Base-by-base conservation (phyloP, 2,329 filamentous ascomycete species). In the Fusarium sambucinum region DNA sequence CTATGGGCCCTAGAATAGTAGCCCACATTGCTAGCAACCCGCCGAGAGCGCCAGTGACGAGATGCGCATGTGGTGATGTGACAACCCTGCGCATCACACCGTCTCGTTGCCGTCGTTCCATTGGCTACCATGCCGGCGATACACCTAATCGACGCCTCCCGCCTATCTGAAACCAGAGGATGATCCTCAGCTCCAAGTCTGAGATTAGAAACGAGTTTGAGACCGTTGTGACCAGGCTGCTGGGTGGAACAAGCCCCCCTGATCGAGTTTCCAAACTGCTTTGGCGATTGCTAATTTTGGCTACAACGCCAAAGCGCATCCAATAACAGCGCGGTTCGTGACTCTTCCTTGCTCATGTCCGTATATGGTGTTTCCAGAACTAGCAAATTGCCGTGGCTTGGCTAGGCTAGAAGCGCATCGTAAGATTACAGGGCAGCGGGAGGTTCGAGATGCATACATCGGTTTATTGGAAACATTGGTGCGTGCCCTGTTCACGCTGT, bases 21-120 rank as follows among this genome's bases (percentile, higher is more conserved):
- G 33, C 54, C 68, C 65, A 59, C 66, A 55, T 63, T 40, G 47
- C 50, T 41, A 55, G 32, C 67, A 71, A 62, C 62, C 67, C 50
- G 61, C 66, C 51, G 55, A 68, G 59, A 66, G 59, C 70, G 70
- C 72, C 64, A 74, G 72, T 74, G 70, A 74, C 63, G 50, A 72
- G 67, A 71, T 71, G 60, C 68, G 71, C 69, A 74, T 72, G 69
- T 68, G 64, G 68, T 72, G 71, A 69, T 73, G 72, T 74, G 72
- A 74, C 59, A 69, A 63, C 64, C 69, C 68, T 74, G 58, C 51
- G 54, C 72, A 65, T 74, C 72, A 74, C 72, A 74, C 67, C 72
- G 72, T 74, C 69, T 71, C 55, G 14, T 35, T 44, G 32, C 40
- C 17, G 30, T 19, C 23, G 14, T 51, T 35, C 51, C 58, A 72